Evolutionary conservation across 495 filamentous ascomycete genomes (phyloP), one percentile per base, ranked within the genome.

Genomic region (Neurospora sp.): DNA sequence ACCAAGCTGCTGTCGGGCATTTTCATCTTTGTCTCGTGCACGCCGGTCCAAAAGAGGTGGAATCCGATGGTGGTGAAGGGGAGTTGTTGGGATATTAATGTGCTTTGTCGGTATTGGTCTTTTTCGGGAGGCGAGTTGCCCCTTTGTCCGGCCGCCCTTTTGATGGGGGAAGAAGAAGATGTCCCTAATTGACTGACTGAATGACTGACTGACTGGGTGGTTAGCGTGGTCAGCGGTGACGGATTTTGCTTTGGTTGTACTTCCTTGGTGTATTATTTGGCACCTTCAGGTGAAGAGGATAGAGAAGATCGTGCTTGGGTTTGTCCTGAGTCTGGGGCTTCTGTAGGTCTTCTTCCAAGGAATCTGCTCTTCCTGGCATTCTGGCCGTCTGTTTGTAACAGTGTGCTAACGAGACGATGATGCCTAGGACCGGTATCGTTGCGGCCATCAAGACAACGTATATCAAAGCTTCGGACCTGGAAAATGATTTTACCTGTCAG

Each of bases 241-340:
- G 0, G 75, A 76, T 42, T 54, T 76, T 5, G 28, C 28, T 8
- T 59, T 76, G 13, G 70, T 73, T 4, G 13, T 75, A 6, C 71
- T 80, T 21, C 78, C 79, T 1, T 82, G 81, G 79, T 71, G 39
- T 31, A 77, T 79, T 5, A 71, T 82, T 0, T 78, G 74, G 77
- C 73, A 74, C 2, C 73, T 79, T 10, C 48, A 78, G 21, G 76
- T 79, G 72, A 73, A 45, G 59, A 76, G 11, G 21, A 24, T 72
- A 1, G 78, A 80, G 59, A 81, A 78, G 39, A 73, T 78, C 39
- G 73, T 73, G 4, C 71, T 81, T 13, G 76, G 70, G 5, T 13
- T 78, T 19, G 77, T 62, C 3, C 70, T 81, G 76, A 82, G 79
- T 31, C 69, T 80, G 15, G 81, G 81, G 1, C 42, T 76, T 15